A percentile compares a stretch with the other conserved stretches of the same genome.
Evolutionary conservation across 306 rosid species (phyloP).

Genomic region (Inga leiocalycina): DNA sequence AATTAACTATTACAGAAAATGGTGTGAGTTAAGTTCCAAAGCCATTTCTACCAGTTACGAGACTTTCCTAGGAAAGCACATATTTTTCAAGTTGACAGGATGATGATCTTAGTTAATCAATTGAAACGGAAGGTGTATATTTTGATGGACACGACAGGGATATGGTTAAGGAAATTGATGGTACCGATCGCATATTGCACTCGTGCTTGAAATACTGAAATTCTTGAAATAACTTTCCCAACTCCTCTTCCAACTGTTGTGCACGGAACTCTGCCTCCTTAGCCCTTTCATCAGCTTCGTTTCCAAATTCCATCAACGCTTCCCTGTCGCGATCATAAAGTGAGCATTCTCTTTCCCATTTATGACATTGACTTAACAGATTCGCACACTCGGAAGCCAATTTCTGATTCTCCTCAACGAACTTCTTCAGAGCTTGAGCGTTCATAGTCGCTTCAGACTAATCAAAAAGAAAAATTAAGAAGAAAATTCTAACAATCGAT

Average conservation of each 20-base stretch:
- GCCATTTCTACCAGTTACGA: not conserved
- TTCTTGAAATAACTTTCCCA: conserved; percentile 56
- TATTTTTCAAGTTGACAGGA: not conserved
- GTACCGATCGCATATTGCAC: conserved; percentile 56
- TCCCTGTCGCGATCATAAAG: conserved; percentile 86
- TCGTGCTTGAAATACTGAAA: conserved; percentile 45
- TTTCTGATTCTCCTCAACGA: conserved; percentile 80
- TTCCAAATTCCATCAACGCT: conserved; percentile 92
- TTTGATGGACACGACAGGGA: not conserved
- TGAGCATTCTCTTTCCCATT: conserved; percentile 72
- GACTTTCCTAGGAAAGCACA: not conserved
- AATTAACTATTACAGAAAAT: conserved; percentile 4
- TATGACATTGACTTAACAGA: conserved; percentile 55
- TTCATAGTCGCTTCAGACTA: conserved; percentile 80
- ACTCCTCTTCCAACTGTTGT: conserved; percentile 63
- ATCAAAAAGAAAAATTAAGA: not conserved
- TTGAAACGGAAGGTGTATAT: not conserved
- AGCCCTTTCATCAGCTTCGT: conserved; percentile 91
- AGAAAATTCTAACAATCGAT: not conserved
- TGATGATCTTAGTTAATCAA: not conserved
- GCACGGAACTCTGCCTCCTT: conserved; percentile 72
- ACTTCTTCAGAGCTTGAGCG: conserved; percentile 83
- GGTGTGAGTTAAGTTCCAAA: conserved; percentile 14
- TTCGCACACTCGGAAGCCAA: conserved; percentile 64
- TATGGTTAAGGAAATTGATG: not conserved